A percentile compares a stretch with the other conserved stretches of the same genome.
Conservation (phyloP, 1,284 basidiomycete species). For the Schizophyllum commune region DNA sequence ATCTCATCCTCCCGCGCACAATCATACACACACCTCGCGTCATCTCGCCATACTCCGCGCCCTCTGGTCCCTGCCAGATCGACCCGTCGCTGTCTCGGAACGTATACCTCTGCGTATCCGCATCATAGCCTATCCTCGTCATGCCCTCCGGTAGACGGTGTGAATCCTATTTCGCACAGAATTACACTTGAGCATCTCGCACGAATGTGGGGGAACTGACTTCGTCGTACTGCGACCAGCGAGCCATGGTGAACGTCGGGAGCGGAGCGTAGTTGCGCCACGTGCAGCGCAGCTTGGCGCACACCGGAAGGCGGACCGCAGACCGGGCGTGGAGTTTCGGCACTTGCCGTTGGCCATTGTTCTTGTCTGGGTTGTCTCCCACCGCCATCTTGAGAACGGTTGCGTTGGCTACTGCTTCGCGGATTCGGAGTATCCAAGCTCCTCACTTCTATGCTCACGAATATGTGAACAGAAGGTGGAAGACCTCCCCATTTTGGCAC, state of each 20-base stretch:
- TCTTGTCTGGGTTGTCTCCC: too few relatives aligned
- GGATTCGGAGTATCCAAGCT: too few relatives aligned
- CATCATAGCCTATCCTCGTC: conserved; percentile 55
- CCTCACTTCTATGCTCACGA: too few relatives aligned
- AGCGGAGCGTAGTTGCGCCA: too few relatives aligned
- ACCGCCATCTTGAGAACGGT: too few relatives aligned
- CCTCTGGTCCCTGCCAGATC: conserved; percentile 42
- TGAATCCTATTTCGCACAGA: conserved; percentile 34
- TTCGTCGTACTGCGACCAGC: conserved; percentile 52
- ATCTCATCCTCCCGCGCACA: neutral
- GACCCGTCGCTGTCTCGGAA: conserved; percentile 43
- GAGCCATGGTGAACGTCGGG: conserved; percentile 30
- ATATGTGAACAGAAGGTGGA: too few relatives aligned
- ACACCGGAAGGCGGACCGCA: too few relatives aligned
- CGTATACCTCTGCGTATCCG: conserved; percentile 47
- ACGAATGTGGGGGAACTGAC: conserved; percentile 19
- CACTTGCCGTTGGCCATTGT: too few relatives aligned
- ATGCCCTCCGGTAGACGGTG: conserved; percentile 55
- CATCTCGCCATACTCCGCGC: conserved; percentile 48
- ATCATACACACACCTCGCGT: conserved; percentile 31
- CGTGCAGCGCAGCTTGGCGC: too few relatives aligned
- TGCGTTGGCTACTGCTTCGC: too few relatives aligned
- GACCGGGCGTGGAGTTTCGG: too few relatives aligned
- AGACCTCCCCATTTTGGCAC: too few relatives aligned
- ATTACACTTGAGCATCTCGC: neutral